Conservation (phyloP, 2,329 filamentous ascomycete genomes). For the Sarocladiaceae sp. region DNA sequence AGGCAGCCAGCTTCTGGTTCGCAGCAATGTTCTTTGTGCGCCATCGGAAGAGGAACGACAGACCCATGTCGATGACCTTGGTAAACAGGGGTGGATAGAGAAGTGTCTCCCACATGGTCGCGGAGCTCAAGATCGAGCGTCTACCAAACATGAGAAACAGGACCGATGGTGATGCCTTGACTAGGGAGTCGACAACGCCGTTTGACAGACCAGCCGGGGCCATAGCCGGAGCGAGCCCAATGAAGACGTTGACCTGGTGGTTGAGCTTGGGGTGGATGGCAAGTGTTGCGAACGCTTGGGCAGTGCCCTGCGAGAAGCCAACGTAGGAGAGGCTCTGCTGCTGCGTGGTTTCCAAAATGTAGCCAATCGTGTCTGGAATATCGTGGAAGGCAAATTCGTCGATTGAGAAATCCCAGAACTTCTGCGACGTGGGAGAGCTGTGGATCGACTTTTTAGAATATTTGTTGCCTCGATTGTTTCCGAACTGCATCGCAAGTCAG, state of each 20-base stretch:
- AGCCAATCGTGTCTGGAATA: constrained; percentile 89
- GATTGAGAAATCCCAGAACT: constrained; percentile 98
- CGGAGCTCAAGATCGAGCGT: constrained; percentile 82
- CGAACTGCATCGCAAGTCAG: constrained; percentile 52
- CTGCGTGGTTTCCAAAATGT: constrained; percentile 77
- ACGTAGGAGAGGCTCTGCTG: constrained; percentile 88
- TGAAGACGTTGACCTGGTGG: constrained; percentile 89
- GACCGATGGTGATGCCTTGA: constrained; percentile 89
- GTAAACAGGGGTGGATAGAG: constrained; percentile 93
- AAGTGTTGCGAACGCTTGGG: constrained; percentile 89
- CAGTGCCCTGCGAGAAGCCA: constrained; percentile 94
- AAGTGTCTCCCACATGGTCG: constrained; percentile 95
- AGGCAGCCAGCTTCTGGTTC: constrained; percentile 89
- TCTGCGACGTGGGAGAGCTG: constrained; percentile 62
- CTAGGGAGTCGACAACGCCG: constrained; percentile 82
- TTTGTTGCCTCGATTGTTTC: constrained; percentile 97
- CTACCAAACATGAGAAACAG: constrained; percentile 90
- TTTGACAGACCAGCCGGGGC: constrained; percentile 86
- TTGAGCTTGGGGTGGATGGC: constrained; percentile 91
- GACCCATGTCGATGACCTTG: constrained; percentile 73
- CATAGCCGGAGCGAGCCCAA: constrained; percentile 94
- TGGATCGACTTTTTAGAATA: constrained; percentile 93
- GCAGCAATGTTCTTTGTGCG: constrained; percentile 73
- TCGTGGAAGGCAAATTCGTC: constrained; percentile 98
- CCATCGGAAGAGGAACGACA: constrained; percentile 88